Percentiles rank a stretch among this genome's conserved stretches.
Evolutionary conservation across 805 yeast genomes (phyloP).

Genomic region (Cyberlindnera galapagoensis): DNA sequence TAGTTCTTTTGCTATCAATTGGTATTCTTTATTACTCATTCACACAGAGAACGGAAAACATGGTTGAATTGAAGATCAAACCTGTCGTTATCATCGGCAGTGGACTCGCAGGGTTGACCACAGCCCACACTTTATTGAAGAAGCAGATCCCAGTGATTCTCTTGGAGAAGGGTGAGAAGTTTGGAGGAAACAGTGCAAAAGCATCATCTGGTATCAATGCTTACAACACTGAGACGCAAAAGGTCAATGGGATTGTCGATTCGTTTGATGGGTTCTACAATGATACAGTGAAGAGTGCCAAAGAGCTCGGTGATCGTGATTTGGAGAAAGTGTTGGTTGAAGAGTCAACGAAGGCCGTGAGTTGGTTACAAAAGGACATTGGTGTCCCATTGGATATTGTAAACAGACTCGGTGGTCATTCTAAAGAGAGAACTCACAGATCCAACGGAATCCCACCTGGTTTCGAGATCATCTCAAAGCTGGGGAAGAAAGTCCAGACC

Average conservation of each 20-base stretch:
- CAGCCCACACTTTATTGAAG: slow-evolving; percentile 48
- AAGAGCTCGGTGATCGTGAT: slow-evolving; percentile 48
- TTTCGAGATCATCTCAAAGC: slow-evolving; percentile 44
- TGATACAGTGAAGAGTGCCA: slow-evolving; percentile 66
- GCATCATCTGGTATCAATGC: slow-evolving; percentile 68
- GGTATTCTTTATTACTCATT: no score
- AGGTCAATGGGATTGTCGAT: slow-evolving; percentile 42
- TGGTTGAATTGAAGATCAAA: background rate
- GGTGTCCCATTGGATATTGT: slow-evolving; percentile 59
- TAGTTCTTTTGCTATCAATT: no score
- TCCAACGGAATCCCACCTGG: slow-evolving; percentile 61
- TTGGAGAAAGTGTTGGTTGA: slow-evolving; percentile 54
- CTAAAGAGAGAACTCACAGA: slow-evolving; percentile 74
- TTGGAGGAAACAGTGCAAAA: slow-evolving; percentile 56
- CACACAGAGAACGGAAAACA: no score
- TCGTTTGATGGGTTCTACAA: slow-evolving; percentile 50
- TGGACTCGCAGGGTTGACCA: slow-evolving; percentile 71
- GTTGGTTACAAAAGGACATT: slow-evolving; percentile 65
- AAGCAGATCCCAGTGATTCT: slow-evolving; percentile 36
- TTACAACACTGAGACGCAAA: slow-evolving; percentile 60
- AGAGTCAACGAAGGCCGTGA: slow-evolving; percentile 60
- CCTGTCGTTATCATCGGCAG: slow-evolving; percentile 62
- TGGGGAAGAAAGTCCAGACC: slow-evolving; percentile 32
- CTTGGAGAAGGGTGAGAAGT: slow-evolving; percentile 40
- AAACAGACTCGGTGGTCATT: slow-evolving; percentile 79